Evolutionary conservation across 1,139 yeast species (phyloP), one percentile per base, ranked within the genome.

Genomic region (Chernovozyma sophiae-reginae): DNA sequence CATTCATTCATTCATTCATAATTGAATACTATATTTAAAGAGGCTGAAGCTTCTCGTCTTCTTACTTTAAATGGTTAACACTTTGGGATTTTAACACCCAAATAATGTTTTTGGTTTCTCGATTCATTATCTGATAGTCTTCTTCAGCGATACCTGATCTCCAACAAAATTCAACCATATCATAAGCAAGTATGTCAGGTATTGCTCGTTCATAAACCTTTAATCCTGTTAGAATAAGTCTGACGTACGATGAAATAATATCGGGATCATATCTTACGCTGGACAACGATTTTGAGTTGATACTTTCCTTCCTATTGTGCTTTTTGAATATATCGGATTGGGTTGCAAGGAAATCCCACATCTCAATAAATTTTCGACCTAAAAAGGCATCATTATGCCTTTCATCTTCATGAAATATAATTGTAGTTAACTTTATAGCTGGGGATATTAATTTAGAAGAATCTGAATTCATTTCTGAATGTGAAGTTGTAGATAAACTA

Each of bases 281-380:
- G 5, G 46, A 27, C 1, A 45, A 13, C 4, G 20, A 14, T n/a
- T 4, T 33, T 13, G 35, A 14, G 8, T 20, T 20, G 13, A 13
- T 8, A 7, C 15, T 14, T n/a, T 3, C 31, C 13, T 16, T 15
- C 7, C 26, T 20, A 1, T 25, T 25, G 7, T 19, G 12, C 19
- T 30, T 24, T 17, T 35, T 36, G 25, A 52, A 43, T 8, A 52
- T 30, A 2, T 35, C 35, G 4, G 56, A 48, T 31, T 53, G 43
- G n/a, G 43, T 38, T 4, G 46, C 43, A 31, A 60, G 44, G 34
- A 48, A 63, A 7, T 51, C 58, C 68, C 72, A 66, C 34, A 68
- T 53, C 13, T 69, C 74, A 19, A 57, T 42, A 38, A 65, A 68
- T 38, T 58, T 57, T 25, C 59, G 52, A 17, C 62, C 55, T 44